Base-by-base conservation (phyloP, 2,329 filamentous ascomycete genomes). In the Penicillium vulpinum region DNA sequence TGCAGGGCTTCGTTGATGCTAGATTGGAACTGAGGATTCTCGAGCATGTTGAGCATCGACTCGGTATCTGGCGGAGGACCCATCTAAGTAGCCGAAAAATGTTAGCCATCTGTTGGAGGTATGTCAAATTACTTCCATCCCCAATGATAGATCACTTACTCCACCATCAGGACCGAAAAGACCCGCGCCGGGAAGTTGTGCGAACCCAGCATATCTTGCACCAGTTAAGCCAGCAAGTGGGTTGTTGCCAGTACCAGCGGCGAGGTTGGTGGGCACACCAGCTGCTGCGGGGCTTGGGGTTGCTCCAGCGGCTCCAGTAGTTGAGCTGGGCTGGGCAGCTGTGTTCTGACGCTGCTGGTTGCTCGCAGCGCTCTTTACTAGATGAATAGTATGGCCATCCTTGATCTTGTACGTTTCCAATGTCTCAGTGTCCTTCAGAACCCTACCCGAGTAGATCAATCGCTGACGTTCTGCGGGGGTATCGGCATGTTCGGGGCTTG, bases 301-400 rank as follows among this genome's bases (percentile, higher is more conserved):
- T 35, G 70, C 61, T 33, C 74, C 77, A 26, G 70, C 49, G 21
- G 69, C 50, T 7, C 70, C 58, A 16, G 70, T 56, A 11, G 77
- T 70, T 22, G 78, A 70, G 54, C 73, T 72, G 47, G 77, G 74
- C 66, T 83, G 81, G 59, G 75, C 78, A 21, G 83, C 76, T 54
- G 80, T 81, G 62, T 81, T 82, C 67, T 84, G 83, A 56, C 82
- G 81, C 60, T 82, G 51, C 52, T 65, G 83, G 68, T 95, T 96
- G 83, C 92, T 97, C 59, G 90, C 90, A 43, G 94, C 93, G 72
- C 92, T 95, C 81, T 96, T 97, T 69, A 99, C 94, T 68, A 99
- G 85, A 75, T 99, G 94, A 66, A 99, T 87, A 18, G 93, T 97
- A 76, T 97, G 94, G 62, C 92, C 92, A 63, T 91, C 83, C 82